phyloP scores from a whole-genome alignment of 257 asterid species.

The Primulina eburnea region DNA sequence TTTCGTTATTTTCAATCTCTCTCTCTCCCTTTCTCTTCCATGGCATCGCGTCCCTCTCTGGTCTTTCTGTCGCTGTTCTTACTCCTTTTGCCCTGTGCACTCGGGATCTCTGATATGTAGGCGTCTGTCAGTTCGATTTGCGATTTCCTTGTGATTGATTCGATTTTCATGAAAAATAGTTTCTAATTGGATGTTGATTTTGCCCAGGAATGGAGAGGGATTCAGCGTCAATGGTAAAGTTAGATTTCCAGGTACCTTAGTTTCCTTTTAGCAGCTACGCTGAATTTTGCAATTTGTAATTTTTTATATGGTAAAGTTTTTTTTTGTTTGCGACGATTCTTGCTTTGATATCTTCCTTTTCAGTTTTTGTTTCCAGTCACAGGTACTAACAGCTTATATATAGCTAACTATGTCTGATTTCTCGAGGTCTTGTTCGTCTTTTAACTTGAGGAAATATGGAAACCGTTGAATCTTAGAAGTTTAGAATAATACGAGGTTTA shows the following conservation, averaged over 20 bases:
- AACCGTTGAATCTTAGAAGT: not conserved
- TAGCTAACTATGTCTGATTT: not conserved
- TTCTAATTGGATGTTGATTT: constrained; percentile 10
- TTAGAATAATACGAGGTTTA: not conserved
- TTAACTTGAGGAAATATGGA: not conserved
- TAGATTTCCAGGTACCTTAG: constrained; percentile 50
- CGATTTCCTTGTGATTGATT: not conserved
- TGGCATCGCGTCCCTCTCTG: constrained; percentile 32
- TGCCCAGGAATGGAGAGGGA: constrained; percentile 45
- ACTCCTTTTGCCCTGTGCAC: constrained; percentile 31
- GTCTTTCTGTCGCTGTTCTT: constrained; percentile 31
- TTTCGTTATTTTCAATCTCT: not conserved
- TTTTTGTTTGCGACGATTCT: constrained; percentile 11
- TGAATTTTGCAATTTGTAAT: not conserved
- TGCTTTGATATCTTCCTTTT: not conserved
- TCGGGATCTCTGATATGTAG: constrained; percentile 53
- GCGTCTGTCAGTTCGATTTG: constrained; percentile 13
- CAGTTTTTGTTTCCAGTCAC: too few relatives aligned
- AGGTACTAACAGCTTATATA: not conserved
- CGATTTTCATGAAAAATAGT: constrained; percentile 5
- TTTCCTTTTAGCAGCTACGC: constrained; percentile 5
- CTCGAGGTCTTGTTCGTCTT: not conserved
- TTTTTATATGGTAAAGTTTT: not conserved
- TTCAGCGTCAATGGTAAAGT: constrained; percentile 48
- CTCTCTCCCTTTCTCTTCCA: constrained; percentile 1